Percentiles rank a stretch among this genome's conserved stretches.
Evolutionary conservation across 1,284 basidiomycete genomes (phyloP).

Genomic region (Trametes versicolor): DNA sequence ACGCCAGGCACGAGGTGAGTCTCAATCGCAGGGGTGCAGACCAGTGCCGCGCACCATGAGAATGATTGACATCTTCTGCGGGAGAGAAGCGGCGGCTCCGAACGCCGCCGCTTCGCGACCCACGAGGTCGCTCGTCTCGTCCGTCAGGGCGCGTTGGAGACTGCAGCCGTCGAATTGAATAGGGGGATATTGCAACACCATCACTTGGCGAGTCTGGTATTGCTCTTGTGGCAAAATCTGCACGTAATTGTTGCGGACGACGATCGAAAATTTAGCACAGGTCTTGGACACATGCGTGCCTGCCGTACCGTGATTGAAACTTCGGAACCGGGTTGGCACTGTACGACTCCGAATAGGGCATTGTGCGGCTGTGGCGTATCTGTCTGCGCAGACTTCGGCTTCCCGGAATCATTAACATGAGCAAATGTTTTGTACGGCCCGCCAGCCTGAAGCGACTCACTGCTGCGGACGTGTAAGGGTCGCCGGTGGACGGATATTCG

Average conservation of each 20-base stretch:
- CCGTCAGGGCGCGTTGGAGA: neutral
- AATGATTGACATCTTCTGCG: slow-evolving; percentile 9
- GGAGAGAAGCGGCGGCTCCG: neutral
- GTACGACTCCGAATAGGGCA: no score
- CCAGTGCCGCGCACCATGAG: neutral
- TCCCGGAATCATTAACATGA: no score
- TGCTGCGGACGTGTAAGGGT: no score
- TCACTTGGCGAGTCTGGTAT: neutral
- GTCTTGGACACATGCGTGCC: neutral
- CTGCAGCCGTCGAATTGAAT: neutral
- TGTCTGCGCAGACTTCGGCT: no score
- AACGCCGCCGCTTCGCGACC: neutral
- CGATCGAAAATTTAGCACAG: neutral
- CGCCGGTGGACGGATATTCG: no score
- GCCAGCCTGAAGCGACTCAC: no score
- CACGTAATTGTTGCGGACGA: neutral
- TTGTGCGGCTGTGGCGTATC: no score
- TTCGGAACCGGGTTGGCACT: neutral
- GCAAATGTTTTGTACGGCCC: no score
- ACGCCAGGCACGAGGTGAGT: neutral
- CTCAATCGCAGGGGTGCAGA: no score
- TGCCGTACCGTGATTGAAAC: neutral
- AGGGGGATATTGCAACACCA: neutral
- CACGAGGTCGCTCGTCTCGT: neutral
- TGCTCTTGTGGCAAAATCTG: neutral